Conservation (phyloP, 257 asterid genomes). For the Datura wrightii region DNA sequence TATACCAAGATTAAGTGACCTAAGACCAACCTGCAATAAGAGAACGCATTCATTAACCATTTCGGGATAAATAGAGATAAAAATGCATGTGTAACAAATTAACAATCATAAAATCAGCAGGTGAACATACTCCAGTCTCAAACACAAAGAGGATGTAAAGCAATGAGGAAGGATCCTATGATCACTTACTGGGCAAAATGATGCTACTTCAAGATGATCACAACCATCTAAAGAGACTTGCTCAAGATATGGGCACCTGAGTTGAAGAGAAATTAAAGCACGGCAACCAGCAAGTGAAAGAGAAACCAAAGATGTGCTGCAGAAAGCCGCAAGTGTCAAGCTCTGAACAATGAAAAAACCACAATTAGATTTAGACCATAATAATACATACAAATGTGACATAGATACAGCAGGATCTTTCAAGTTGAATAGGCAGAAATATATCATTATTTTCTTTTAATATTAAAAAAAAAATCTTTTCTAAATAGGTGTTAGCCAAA, state of each 20-base stretch:
- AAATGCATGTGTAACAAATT: not conserved
- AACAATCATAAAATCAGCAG: slow-evolving; percentile 14
- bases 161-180: slow-evolving; percentile 24
- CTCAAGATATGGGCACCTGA: slow-evolving; percentile 83
- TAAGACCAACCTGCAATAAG: slow-evolving; percentile 79
- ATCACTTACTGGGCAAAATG: slow-evolving; percentile 80
- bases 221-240: slow-evolving; percentile 91
- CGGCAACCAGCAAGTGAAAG: slow-evolving; percentile 98
- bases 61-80: not conserved
- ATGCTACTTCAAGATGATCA: slow-evolving; percentile 94
- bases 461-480: not conserved
- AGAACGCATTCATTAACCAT: not conserved
- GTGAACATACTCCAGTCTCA: slow-evolving; percentile 23
- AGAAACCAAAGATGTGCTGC: slow-evolving; percentile 71
- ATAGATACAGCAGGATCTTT: slow-evolving; percentile 35
- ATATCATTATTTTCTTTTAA: not conserved
- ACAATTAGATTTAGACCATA: not conserved
- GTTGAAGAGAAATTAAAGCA: slow-evolving; percentile 79
- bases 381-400: slow-evolving; percentile 18
- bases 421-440: slow-evolving; percentile 20
- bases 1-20: slow-evolving; percentile 92
- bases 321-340: slow-evolving; percentile 78
- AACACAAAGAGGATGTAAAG: not conserved
- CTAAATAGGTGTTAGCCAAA: not conserved
- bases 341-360: slow-evolving; percentile 56